Base-by-base conservation (phyloP, 1,139 yeast genomes). In the Yamadazyma oceani region DNA sequence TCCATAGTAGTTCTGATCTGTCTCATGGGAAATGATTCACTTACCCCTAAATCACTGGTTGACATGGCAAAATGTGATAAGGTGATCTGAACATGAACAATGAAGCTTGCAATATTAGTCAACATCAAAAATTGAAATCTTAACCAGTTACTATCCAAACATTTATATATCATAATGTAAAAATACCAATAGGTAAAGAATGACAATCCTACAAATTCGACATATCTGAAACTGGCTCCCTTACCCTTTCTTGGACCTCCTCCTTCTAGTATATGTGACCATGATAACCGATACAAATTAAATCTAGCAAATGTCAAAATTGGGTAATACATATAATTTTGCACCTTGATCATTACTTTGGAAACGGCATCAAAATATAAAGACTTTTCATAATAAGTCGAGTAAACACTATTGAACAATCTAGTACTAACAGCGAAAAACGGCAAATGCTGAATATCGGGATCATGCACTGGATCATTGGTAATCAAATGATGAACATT, bases 1-100 rank as follows among this genome's bases (percentile, higher is more conserved):
- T 88, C 97, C 96, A 88, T 89, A 4, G 96, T 88, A 1, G 97
- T 88, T 51, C 97, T 73, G 13, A 88, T 55, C 58, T 88, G 96
- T 50, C 92, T 75, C 48, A 84, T 82, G 0, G 84, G 78, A 57
- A 88, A 89, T n/a, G 87, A 73, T 57, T 88, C 97, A 36, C 83
- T 76, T 6, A 79, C 75, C 0, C 96, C 96, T 26, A 88, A 64
- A 52, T 87, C 95, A 4, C 92, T 73, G 0, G 96, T 88, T 1
- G 95, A 85, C 96, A 88, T 89, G 31, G 96, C 96, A 66, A 88
- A 88, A 58, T 88, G 97, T 2, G 92, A 82, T 34, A 88, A 70
- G 0, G 95, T 86, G 61, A 88, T 88, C 58, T 89, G 96, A 12
- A 88, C 96, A 58, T 88, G 97, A 7, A 89, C 92, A 32, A 90